Evolutionary conservation across 2,329 filamentous ascomycete genomes (phyloP).

Genomic region (Didymella glomerata): DNA sequence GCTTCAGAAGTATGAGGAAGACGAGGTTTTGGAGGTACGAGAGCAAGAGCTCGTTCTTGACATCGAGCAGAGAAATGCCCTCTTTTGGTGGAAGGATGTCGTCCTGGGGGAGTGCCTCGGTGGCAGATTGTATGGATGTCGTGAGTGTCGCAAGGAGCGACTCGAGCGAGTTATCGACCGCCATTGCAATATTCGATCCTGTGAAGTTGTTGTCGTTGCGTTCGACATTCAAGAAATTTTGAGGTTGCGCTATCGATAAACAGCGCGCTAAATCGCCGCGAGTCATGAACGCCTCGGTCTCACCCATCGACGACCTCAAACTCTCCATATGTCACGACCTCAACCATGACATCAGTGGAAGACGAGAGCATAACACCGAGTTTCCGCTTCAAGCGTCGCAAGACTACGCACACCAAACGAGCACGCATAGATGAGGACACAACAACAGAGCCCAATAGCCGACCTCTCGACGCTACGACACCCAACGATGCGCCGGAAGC

Average conservation of each 20-base stretch:
- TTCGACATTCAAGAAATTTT: conserved; percentile 18
- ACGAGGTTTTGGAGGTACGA: conserved; percentile 95
- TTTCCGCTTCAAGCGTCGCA: conserved; percentile 47
- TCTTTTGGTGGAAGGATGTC: conserved; percentile 75
- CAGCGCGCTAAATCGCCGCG: neutral
- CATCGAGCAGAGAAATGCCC: conserved; percentile 92
- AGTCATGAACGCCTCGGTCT: conserved; percentile 1
- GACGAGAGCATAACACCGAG: conserved; percentile 25
- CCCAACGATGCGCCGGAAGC: conserved; percentile 19
- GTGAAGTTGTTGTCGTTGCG: neutral
- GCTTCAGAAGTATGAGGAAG: conserved; percentile 82
- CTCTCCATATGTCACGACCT: neutral
- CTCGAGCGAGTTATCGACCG: conserved; percentile 51
- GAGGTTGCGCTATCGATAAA: conserved; percentile 15
- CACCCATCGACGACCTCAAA: neutral
- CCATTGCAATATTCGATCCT: conserved; percentile 36
- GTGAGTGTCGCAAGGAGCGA: conserved; percentile 56
- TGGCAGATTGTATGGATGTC: conserved; percentile 71
- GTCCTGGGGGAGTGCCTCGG: conserved; percentile 61
- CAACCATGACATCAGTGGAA: conserved; percentile 29
- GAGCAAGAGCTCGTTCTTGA: conserved; percentile 96
- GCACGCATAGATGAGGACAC: conserved; percentile 24
- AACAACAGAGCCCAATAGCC: neutral
- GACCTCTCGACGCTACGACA: conserved; percentile 21
- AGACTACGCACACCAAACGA: conserved; percentile 39